phyloP scores from a whole-genome alignment of 1,284 basidiomycete genomes.

The Jaminaea rosea region DNA sequence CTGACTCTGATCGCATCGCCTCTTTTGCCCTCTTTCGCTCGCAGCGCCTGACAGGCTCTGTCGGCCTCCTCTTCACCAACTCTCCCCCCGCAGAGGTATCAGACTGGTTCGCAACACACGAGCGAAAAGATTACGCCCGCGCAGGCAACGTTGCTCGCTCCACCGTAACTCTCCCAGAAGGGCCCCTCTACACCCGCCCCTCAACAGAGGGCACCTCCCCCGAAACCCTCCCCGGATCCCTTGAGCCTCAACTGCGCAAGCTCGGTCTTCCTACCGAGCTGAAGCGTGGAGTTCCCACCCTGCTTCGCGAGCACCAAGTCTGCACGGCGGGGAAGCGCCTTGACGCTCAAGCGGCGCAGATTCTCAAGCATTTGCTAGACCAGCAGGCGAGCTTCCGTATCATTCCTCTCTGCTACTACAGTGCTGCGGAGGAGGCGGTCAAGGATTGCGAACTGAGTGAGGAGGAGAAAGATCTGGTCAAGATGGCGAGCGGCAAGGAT shows the following conservation, averaged over 20 bases:
- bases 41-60: constrained; percentile 83
- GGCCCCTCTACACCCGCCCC: constrained; percentile 31
- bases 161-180: constrained; percentile 66
- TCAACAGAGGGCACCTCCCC: constrained; percentile 33
- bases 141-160: constrained; percentile 70
- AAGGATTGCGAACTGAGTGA: constrained; percentile 6
- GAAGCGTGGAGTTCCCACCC: constrained; percentile 75
- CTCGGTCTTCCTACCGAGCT: constrained; percentile 79
- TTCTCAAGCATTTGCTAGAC: constrained; percentile 43
- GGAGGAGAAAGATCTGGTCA: constrained; percentile 13
- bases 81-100: constrained; percentile 75
- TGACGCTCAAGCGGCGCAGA: constrained; percentile 56
- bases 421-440: constrained; percentile 18
- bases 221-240: constrained; percentile 81
- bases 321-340: constrained; percentile 75
- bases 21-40: not conserved
- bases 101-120: constrained; percentile 89
- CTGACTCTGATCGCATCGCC: constrained; percentile 6
- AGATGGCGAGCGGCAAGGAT: constrained; percentile 7
- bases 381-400: constrained; percentile 41
- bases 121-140: constrained; percentile 82
- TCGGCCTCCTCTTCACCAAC: constrained; percentile 86
- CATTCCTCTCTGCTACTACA: constrained; percentile 44
- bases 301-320: constrained; percentile 64
- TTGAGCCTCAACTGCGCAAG: constrained; percentile 88